Conservation (phyloP, 305 asterid genomes). For the Ajuga reptans region DNA sequence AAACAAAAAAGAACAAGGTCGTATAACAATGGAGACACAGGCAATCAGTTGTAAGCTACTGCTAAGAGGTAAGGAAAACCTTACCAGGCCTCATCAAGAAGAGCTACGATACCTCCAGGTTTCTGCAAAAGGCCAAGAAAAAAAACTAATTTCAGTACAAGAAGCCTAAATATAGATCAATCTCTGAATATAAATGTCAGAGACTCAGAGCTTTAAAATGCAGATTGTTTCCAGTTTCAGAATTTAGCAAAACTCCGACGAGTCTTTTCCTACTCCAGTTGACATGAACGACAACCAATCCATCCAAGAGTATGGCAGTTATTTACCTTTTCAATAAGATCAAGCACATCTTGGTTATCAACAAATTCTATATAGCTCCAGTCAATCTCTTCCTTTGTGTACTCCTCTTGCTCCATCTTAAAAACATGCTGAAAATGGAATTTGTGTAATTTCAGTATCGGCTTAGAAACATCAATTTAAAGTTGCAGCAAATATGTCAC, state of each 20-base stretch:
- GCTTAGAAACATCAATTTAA: constrained; percentile 9
- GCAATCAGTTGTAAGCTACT: constrained; percentile 14
- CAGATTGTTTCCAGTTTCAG: constrained; percentile 15
- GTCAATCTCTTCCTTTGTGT: constrained; percentile 76
- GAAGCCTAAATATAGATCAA: constrained; percentile 6
- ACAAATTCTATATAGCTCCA: constrained; percentile 97
- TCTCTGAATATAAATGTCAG: not conserved
- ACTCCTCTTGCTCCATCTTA: constrained; percentile 97
- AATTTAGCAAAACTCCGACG: constrained; percentile 11
- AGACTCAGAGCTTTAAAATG: constrained; percentile 11
- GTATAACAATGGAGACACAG: constrained; percentile 7
- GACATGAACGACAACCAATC: constrained; percentile 10
- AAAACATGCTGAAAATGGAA: constrained; percentile 63
- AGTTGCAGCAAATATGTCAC: constrained; percentile 18
- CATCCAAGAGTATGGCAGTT: not conserved
- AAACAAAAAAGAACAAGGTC: constrained; percentile 24
- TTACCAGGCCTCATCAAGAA: constrained; percentile 97
- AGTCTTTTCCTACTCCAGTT: not conserved
- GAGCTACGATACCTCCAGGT: constrained; percentile 95
- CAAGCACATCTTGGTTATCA: constrained; percentile 87
- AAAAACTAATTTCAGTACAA: constrained; percentile 3
- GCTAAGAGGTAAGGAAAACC: constrained; percentile 13
- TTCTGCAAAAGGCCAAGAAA: constrained; percentile 50
- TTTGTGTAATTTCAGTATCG: constrained; percentile 19
- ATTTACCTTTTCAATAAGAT: constrained; percentile 85